A percentile compares a stretch with the other conserved stretches of the same genome.
Evolutionary conservation across 2,329 filamentous ascomycete genomes (phyloP).

Genomic region (Cadophora malorum): DNA sequence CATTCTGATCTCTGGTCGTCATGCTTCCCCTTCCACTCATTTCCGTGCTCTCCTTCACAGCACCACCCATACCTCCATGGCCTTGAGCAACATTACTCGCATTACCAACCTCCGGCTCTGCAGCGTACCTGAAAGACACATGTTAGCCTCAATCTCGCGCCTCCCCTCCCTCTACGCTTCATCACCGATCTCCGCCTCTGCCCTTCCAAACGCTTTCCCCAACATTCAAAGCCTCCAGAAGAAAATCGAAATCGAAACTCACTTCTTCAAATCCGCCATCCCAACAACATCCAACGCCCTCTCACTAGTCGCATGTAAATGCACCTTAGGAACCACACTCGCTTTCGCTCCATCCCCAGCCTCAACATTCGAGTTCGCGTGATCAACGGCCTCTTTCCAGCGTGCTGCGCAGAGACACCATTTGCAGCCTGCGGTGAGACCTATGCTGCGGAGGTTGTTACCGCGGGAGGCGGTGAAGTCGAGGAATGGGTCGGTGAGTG

Average conservation of each 20-base stretch:
- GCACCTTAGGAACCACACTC: slow-evolving; percentile 44
- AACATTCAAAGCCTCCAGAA: neutral
- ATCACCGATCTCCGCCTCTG: too few species aligned
- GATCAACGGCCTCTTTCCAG: slow-evolving; percentile 60
- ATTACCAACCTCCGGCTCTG: slow-evolving; percentile 35
- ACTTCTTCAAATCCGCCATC: slow-evolving; percentile 46
- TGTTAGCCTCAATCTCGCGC: neutral
- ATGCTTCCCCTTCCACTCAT: slow-evolving; percentile 34
- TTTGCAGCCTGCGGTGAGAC: slow-evolving; percentile 63
- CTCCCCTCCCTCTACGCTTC: neutral
- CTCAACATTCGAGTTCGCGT: slow-evolving; percentile 23
- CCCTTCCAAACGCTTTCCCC: neutral
- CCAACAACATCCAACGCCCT: slow-evolving; percentile 45
- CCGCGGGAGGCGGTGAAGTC: slow-evolving; percentile 64
- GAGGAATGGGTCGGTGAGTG: slow-evolving; percentile 66
- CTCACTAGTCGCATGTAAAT: slow-evolving; percentile 48
- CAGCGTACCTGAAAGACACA: slow-evolving; percentile 34
- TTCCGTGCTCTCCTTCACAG: slow-evolving; percentile 35
- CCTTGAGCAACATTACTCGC: slow-evolving; percentile 35
- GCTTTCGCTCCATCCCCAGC: slow-evolving; percentile 26
- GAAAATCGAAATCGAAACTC: slow-evolving; percentile 16
- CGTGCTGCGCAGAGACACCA: slow-evolving; percentile 67
- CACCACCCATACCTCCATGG: slow-evolving; percentile 30
- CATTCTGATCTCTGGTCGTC: slow-evolving; percentile 25
- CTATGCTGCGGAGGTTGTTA: slow-evolving; percentile 62